Conservation (phyloP, 306 rosid species). For the Carpinus viminea region DNA sequence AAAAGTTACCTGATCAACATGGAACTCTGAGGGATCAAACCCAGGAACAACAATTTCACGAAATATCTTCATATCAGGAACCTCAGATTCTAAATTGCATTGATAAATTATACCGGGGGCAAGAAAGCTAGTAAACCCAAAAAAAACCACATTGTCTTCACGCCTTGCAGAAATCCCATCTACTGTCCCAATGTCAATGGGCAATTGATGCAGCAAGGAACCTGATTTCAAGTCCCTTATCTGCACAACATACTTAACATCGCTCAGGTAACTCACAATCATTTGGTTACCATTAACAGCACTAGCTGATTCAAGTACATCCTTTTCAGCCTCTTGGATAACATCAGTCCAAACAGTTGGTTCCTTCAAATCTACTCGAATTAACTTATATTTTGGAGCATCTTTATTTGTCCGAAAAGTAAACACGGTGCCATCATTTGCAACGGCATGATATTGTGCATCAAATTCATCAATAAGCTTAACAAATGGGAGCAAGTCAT, state of each 20-base stretch:
- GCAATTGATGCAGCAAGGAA: slow-evolving; percentile 70
- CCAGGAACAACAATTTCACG: slow-evolving; percentile 82
- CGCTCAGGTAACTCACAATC: slow-evolving; percentile 85
- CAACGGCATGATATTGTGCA: slow-evolving; percentile 60
- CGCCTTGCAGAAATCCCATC: slow-evolving; percentile 70
- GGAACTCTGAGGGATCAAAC: slow-evolving; percentile 72
- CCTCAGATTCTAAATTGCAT: slow-evolving; percentile 59
- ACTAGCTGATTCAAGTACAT: slow-evolving; percentile 73
- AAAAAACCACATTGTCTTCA: slow-evolving; percentile 60
- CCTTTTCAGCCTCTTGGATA: slow-evolving; percentile 71
- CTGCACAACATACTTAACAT: slow-evolving; percentile 83
- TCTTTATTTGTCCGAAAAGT: slow-evolving; percentile 86
- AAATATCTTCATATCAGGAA: slow-evolving; percentile 72
- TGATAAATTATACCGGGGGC: slow-evolving; percentile 84
- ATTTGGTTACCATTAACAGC: slow-evolving; percentile 80
- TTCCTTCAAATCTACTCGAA: slow-evolving; percentile 74
- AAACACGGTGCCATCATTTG: slow-evolving; percentile 78
- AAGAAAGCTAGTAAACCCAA: slow-evolving; percentile 83
- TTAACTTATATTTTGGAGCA: slow-evolving; percentile 88
- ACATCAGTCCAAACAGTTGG: slow-evolving; percentile 77
- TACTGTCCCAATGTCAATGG: slow-evolving; percentile 89
- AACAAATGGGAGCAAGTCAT: slow-evolving; percentile 67
- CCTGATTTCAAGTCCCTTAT: slow-evolving; percentile 84
- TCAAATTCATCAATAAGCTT: slow-evolving; percentile 76
- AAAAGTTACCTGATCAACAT: slow-evolving; percentile 65